These are phyloP conservation scores for Rhododendron williamsianum DNA, from an alignment of 148 eudicot genomes.

Conservation along the genomic window DNA sequence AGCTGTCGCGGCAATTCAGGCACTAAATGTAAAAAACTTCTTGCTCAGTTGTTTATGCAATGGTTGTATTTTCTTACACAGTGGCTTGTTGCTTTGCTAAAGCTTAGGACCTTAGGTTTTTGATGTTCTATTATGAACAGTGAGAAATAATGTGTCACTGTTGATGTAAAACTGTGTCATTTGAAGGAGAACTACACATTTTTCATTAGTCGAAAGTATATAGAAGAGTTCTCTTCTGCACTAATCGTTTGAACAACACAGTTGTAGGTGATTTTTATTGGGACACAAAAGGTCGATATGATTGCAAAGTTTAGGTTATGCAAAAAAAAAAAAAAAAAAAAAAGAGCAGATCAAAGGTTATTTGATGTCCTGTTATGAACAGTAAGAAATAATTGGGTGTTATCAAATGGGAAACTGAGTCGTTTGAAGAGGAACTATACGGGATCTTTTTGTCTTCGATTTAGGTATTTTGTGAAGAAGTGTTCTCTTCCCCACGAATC, in stretches of 20 bases:
- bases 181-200: neutral
- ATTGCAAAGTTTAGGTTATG: neutral
- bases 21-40: constrained; percentile 66
- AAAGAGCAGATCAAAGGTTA: too few relatives aligned
- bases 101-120: neutral
- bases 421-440: neutral
- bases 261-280: neutral
- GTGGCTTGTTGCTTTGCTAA: neutral
- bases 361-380: neutral
- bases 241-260: neutral
- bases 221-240: neutral
- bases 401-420: neutral
- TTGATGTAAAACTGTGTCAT: neutral
- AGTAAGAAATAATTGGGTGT: neutral
- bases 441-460: neutral
- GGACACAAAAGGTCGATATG: neutral
- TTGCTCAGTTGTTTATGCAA: neutral
- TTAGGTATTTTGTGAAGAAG: neutral
- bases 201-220: neutral
- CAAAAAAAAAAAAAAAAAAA: too few relatives aligned
- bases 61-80: neutral
- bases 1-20: constrained; percentile 77
- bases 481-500: too few relatives aligned
- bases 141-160: neutral
- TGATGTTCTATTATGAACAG: neutral